Base-by-base conservation (phyloP, 768 basidiomycete species). In the Termitomyces bulborhizus region DNA sequence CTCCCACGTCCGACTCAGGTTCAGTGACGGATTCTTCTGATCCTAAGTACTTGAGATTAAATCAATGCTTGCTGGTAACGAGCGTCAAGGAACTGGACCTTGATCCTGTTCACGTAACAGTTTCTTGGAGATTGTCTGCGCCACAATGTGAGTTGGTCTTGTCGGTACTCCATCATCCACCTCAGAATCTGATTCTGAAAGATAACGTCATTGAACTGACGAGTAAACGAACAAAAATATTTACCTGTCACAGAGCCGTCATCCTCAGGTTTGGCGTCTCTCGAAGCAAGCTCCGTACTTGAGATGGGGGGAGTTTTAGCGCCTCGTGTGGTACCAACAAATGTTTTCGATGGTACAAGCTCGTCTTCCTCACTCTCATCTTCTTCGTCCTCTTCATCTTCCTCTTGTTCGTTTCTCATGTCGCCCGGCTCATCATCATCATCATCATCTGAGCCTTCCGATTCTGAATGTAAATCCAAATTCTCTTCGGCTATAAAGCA, bases 391-490 rank as follows among this genome's bases (percentile, higher is more conserved):
- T 56, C 61, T 7, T 61, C 62, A 6, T 59, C 65, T 5, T 56
- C 49, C 21, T 56, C 55, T 37, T 27, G 42, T 46, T 51, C 49
- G 15, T 51, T 43, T 26, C 34, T 29, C 34, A 58, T 51, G 6
- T 64, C 62, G 3, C 58, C 44, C 36, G 54, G 52, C 34, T 64
- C 66, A 37, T 37, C 36, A 37, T 37, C 36, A 6, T 65, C n/a
- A 21, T 21, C 21, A 21, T 2, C 59, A 11, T 68, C 62, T 32
- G 73, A 73, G 2, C 67, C 73, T 59, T 82, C 81, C 7, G 77
- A 79, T 21, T 75, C 82, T 27, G 82, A 82, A 31, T 80, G 77
- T 16, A 83, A 62, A 39, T 75, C 76, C 39, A 84, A 60, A 43
- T 76, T 71, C 55, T 71, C 62, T 6, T 66, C 77, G 74, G 55